phyloP scores from a whole-genome alignment of 352 stramenopile genomes.

The Phytophthora boehmeriae region DNA sequence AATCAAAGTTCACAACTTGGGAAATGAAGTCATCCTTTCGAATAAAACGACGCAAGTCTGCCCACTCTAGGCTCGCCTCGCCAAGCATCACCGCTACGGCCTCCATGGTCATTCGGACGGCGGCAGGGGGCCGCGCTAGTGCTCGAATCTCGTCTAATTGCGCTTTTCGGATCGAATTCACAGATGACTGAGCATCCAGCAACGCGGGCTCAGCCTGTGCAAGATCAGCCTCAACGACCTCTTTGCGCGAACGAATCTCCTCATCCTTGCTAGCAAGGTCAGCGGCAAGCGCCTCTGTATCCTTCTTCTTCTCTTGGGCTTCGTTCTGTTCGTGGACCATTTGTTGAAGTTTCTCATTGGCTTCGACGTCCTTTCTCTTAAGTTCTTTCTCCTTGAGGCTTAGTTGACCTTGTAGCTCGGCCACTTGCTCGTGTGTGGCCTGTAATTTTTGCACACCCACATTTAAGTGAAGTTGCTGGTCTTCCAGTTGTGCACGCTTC shows the following conservation, averaged over 20 bases:
- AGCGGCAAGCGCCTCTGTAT: conserved; percentile 95
- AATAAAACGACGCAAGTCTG: conserved; percentile 97
- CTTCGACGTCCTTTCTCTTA: conserved; percentile 96
- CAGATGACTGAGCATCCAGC: conserved; percentile 94
- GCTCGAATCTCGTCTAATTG: conserved; percentile 99
- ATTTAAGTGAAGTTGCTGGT: conserved; percentile 98
- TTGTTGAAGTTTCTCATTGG: conserved; percentile 98
- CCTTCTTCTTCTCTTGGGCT: conserved; percentile 96
- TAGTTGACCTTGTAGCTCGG: conserved; percentile 89
- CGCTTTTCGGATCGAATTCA: conserved; percentile 98
- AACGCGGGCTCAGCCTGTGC: conserved; percentile 98
- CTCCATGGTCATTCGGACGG: conserved; percentile 97
- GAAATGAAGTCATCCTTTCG: conserved; percentile 98
- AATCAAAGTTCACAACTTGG: conserved; percentile 99
- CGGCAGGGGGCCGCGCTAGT: conserved; percentile 94
- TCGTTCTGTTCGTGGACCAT: conserved; percentile 99
- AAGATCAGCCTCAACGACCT: conserved; percentile 96
- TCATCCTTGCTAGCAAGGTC: conserved; percentile 96
- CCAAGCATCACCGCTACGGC: conserved; percentile 98
- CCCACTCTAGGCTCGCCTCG: conserved; percentile 96
- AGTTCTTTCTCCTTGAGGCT: conserved; percentile 95
- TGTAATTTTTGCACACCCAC: conserved; percentile 98
- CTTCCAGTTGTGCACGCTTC: conserved; percentile 92
- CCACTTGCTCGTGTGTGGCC: conserved; percentile 98
- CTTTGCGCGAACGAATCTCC: conserved; percentile 95